Conservation (phyloP, 257 asterid genomes). For the Plantago major region DNA sequence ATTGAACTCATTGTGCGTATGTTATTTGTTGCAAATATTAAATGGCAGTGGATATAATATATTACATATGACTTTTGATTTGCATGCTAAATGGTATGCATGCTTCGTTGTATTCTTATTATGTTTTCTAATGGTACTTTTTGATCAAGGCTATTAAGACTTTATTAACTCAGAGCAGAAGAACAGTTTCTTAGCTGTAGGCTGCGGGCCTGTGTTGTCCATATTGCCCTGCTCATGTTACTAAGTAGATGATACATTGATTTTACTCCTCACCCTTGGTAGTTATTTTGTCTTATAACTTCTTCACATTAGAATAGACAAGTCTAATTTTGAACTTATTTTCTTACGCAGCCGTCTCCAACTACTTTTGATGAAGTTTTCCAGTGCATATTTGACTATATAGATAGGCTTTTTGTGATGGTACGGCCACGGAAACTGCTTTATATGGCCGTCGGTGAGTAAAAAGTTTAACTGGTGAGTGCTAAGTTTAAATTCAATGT, state of each 20-base stretch:
- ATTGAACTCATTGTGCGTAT: no score
- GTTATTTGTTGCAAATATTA: no score
- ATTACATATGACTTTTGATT: no score
- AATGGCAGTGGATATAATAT: no score
- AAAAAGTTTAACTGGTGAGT: constrained; percentile 16
- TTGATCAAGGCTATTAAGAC: neutral
- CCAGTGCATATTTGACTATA: constrained; percentile 88
- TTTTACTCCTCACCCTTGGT: neutral
- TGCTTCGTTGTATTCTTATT: no score
- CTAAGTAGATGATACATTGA: neutral
- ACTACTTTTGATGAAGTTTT: constrained; percentile 88
- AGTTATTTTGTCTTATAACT: neutral
- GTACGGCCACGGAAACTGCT: constrained; percentile 88
- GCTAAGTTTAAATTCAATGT: constrained; percentile 8
- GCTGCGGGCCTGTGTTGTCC: neutral
- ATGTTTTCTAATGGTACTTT: neutral
- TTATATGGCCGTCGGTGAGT: constrained; percentile 96
- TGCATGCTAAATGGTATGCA: no score
- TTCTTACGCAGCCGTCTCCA: constrained; percentile 84
- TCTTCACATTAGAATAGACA: neutral
- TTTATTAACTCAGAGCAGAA: neutral
- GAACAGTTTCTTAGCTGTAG: neutral
- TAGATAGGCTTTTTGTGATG: constrained; percentile 89
- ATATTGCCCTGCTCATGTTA: neutral
- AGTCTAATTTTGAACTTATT: constrained; percentile 20